These are phyloP conservation scores for Hirschioporus abietinus DNA, from an alignment of 768 basidiomycete species.

Conservation along the genomic window DNA sequence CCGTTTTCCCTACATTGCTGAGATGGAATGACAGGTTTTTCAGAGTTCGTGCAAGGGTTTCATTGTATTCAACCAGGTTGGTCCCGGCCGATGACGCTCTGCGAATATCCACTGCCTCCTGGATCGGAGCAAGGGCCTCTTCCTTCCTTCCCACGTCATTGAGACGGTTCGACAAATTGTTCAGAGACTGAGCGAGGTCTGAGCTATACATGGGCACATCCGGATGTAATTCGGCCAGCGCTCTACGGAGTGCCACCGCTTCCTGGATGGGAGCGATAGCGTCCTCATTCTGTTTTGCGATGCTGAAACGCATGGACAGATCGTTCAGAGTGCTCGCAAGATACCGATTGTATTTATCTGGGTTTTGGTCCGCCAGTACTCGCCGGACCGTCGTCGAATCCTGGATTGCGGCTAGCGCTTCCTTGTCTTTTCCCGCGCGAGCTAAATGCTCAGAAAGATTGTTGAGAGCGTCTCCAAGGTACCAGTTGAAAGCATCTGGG, in stretches of 20 bases:
- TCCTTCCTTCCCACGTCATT: constrained; percentile 7
- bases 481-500: constrained; percentile 5
- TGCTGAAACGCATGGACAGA: constrained; percentile 8
- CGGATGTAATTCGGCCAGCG: neutral
- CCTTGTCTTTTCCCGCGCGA: constrained; percentile 3
- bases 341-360: neutral
- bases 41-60: constrained; percentile 8
- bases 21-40: constrained; percentile 9
- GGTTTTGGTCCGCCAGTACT: too few relatives aligned
- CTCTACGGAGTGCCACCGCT: constrained; percentile 4
- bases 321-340: constrained; percentile 11
- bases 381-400: too few relatives aligned
- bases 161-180: constrained; percentile 7
- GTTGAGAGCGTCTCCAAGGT: constrained; percentile 6
- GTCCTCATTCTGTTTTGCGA: constrained; percentile 8
- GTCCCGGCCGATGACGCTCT: constrained; percentile 4
- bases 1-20: constrained; percentile 5
- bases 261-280: constrained; percentile 8
- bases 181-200: constrained; percentile 4
- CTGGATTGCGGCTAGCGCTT: constrained; percentile 7
- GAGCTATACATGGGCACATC: neutral
- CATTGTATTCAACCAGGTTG: constrained; percentile 5
- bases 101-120: constrained; percentile 5
- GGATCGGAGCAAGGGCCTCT: constrained; percentile 10
- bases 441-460: constrained; percentile 8